Base-by-base conservation (phyloP, 2,329 filamentous ascomycete species). In the Epichloe elymi region DNA sequence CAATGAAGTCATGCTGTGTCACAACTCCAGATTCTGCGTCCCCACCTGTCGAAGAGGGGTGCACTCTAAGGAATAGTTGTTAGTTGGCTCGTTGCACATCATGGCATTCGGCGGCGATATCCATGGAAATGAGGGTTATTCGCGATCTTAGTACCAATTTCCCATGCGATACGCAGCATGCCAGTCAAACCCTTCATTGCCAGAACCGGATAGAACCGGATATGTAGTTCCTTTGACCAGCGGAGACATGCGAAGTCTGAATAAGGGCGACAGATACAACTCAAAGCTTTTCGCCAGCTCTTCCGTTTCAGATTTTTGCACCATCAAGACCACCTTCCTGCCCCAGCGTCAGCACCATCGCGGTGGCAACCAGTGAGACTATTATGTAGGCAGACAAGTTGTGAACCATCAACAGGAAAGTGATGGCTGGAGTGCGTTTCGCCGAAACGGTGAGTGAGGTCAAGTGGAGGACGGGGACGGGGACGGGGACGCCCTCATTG, bases 371-470 rank as follows among this genome's bases (percentile, higher is more conserved):
- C 26, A 30, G 26, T 30, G 5, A 14, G 23, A 15, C 19, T 17
- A n/a, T n/a, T n/a, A n/a, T n/a, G n/a, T n/a, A 19, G 26, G 36
- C 38, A 41, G 41, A 6, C 46, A 11, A 11, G 20, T 41, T 35
- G 30, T 20, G 20, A 15, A 37, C n/a, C 19, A 35, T 51, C 20
- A 30, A 41, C 17, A 36, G 38, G 14, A 35, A 46, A 35, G 36
- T 26, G 19, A 41, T 11, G 10, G 26, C 26, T 35, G 37, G 39
- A 48, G 15, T 14, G 20, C 46, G 45, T 38, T 38, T 38, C 37
- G 17, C 33, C 51, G n/a, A 50, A 47, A 51, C 49, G 46, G 49
- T 41, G 44, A 30, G 36, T 50, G 43, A 50, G 46, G 46, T 49
- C 46, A 51, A 51, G 39, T 23, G 46, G 42, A 20, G 30, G 30